Evolutionary conservation across 192 early-diverging fungal genomes (phyloP).

Genomic region (Coemansia sp.): DNA sequence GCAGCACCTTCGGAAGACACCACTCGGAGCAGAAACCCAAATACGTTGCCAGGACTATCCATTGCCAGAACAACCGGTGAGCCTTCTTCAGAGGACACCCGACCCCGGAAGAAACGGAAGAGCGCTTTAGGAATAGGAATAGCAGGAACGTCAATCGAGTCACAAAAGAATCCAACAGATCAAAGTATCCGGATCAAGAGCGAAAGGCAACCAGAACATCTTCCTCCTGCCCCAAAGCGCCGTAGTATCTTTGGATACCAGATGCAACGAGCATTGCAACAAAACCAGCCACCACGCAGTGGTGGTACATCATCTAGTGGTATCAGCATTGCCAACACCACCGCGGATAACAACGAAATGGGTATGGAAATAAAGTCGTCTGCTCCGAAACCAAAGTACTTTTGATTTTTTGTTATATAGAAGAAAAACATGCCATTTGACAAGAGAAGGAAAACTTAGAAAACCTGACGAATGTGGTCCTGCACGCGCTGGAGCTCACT

Average conservation of each 20-base stretch:
- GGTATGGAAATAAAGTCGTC: background rate
- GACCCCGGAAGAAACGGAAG: background rate
- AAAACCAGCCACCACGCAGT: background rate
- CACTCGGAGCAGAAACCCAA: background rate
- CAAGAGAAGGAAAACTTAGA: constrained; percentile 21
- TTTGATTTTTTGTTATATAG: too few relatives aligned
- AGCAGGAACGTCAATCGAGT: constrained; percentile 8
- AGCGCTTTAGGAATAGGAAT: constrained; percentile 9
- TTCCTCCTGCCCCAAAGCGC: too few relatives aligned
- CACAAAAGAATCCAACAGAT: too few relatives aligned
- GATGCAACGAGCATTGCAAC: constrained; percentile 16
- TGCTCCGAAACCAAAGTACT: too few relatives aligned
- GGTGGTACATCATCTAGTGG: background rate
- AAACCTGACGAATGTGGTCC: constrained; percentile 39
- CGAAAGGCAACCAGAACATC: too few relatives aligned
- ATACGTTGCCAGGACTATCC: too few relatives aligned
- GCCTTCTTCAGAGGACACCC: background rate
- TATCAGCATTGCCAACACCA: constrained; percentile 1
- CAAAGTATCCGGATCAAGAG: background rate
- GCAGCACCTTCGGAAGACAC: background rate
- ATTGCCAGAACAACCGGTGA: background rate
- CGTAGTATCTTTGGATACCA: constrained; percentile 41
- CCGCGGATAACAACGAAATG: background rate
- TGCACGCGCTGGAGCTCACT: constrained; percentile 46
- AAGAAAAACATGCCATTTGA: constrained; percentile 3